phyloP scores from a whole-genome alignment of 306 rosid genomes.

The Arachis stenosperma region DNA sequence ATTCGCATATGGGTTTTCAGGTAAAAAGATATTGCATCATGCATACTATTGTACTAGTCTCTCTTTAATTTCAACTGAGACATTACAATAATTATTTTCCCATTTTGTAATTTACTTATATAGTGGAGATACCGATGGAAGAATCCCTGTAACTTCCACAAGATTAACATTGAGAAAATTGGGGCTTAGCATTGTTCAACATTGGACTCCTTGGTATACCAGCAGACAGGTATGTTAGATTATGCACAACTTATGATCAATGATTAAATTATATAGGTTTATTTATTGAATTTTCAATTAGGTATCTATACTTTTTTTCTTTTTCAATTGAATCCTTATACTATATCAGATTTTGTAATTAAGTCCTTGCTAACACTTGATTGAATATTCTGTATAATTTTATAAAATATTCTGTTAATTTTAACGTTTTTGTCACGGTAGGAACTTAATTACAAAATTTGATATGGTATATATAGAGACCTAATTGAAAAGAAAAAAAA shows the following conservation, averaged over 20 bases:
- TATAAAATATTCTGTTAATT: too few relatives aligned
- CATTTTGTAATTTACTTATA: background rate
- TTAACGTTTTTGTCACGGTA: too few relatives aligned
- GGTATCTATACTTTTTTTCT: too few relatives aligned
- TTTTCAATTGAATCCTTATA: too few relatives aligned
- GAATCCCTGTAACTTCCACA: conserved; percentile 56
- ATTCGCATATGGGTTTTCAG: conserved; percentile 83
- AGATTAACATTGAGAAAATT: conserved; percentile 54
- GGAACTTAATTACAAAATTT: too few relatives aligned
- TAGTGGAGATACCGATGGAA: conserved; percentile 63
- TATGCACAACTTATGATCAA: background rate
- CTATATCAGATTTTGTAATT: too few relatives aligned
- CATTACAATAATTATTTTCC: background rate
- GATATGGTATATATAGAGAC: too few relatives aligned
- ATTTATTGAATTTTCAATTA: too few relatives aligned
- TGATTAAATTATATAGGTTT: too few relatives aligned
- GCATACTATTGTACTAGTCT: conserved; percentile 10
- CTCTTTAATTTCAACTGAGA: background rate
- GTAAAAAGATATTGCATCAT: conserved; percentile 35
- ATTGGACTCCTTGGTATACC: conserved; percentile 66
- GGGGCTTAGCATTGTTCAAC: conserved; percentile 43
- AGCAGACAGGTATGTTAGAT: conserved; percentile 42
- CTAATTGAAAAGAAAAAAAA: too few relatives aligned
- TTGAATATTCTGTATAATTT: too few relatives aligned
- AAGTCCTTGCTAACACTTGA: too few relatives aligned